Evolutionary conservation across 169 alveolate species (phyloP).

Genomic region (Cryptosporidium muris): DNA sequence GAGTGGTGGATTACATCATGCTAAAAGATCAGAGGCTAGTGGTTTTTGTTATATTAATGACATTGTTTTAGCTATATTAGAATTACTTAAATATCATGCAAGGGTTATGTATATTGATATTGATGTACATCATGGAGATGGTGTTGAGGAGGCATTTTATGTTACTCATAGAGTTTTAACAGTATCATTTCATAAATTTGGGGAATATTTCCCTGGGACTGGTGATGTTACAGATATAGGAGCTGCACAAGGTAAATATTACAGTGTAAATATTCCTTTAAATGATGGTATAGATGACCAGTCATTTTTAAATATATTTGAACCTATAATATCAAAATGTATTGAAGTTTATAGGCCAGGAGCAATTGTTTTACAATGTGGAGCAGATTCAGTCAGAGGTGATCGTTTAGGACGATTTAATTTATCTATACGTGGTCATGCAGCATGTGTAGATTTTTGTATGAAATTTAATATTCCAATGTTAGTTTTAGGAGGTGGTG

Average conservation of each 20-base stretch:
- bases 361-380: conserved; percentile 97
- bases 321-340: conserved; percentile 92
- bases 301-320: conserved; percentile 89
- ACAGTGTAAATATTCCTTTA: conserved; percentile 97
- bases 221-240: conserved; percentile 97
- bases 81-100: conserved; percentile 95
- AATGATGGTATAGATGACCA: conserved; percentile 98
- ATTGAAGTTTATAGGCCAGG: conserved; percentile 96
- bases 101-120: conserved; percentile 98
- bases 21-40: conserved; percentile 96
- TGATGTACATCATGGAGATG: conserved; percentile 99
- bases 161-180: conserved; percentile 98
- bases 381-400: conserved; percentile 97
- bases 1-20: conserved; percentile 99
- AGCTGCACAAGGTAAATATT: conserved; percentile 90
- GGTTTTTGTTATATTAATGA: conserved; percentile 99
- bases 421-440: conserved; percentile 96
- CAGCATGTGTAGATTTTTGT: conserved; percentile 94
- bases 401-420: conserved; percentile 97
- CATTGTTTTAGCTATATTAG: conserved; percentile 96
- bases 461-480: conserved; percentile 91
- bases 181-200: conserved; percentile 97
- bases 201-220: conserved; percentile 99
- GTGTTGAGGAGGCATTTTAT: conserved; percentile 98
- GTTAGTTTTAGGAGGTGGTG: conserved; percentile 96